Base-by-base conservation (phyloP, 441 rosid species). In the Kokia cookei region DNA sequence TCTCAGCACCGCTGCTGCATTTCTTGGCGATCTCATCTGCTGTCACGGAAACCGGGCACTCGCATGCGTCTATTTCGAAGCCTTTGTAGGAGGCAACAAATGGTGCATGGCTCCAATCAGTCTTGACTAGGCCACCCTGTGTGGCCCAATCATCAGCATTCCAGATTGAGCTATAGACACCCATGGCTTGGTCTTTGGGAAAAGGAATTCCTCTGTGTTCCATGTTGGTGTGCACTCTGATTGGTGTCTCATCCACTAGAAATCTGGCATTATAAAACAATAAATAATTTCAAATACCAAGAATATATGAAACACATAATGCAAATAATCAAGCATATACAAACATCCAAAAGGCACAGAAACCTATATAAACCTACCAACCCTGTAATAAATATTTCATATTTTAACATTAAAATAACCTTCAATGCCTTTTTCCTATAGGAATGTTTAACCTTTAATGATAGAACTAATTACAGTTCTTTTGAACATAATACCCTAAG, bases 81-180 rank as follows among this genome's bases (percentile, higher is more conserved):
- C 87, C 93, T n/a, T 73, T 91, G 89, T 96, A 96, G 32, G 98
- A 85, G 13, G 98, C 90, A n/a, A 93, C 45, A 68, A 96, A 96
- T 3, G 99, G 99, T 3, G 97, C 98, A 24, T 93, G 99, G 75
- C 81, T 83, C 99, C 98, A 93, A 57, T 96, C 97, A 0, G 99
- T 96, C 85, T 96, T 96, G 10, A 96, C 81, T 45, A 92, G 86
- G 7, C 99, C 99, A 35, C 98, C 99, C 68, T 91, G 99, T 0
- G 99, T 96, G 2, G 98, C 99, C 99, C 99, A 96, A 78, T 96
- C 98, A 69, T 93, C 99, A 5, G 99, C 99, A 11, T 96, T 96
- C 99, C 99, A 96, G 42, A 96, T 93, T 13, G 99, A 96, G 77
- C 99, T 96, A 87, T 92, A 93, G 0, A 92, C 93, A 3, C 99